Base-by-base conservation (phyloP, 345 rosid species). In the Eucalyptus shirleyi region DNA sequence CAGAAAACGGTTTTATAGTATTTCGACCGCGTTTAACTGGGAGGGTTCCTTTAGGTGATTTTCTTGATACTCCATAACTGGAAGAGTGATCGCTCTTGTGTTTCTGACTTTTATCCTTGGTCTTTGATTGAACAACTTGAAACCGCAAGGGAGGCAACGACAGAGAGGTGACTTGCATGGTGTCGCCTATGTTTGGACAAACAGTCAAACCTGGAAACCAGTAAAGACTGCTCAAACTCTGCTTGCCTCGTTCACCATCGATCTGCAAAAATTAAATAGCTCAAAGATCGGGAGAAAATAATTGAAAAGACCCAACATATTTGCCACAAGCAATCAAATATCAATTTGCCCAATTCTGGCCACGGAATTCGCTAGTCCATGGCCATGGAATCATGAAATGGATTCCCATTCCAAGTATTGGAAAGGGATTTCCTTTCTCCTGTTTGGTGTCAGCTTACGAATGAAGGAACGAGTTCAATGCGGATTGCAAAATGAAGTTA, bases 1-100 rank as follows among this genome's bases (percentile, higher is more conserved):
- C 95, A 21, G 47, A 32, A 90, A 96, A 95, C 50, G 94, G 91
- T 77, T 90, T 92, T 12, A 45, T 56, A 34, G 69, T 88, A 89
- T 91, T 21, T 56, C 53, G 44, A 32, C 72, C 13, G 47, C 42
- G 67, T 56, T 86, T n/a, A 9, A 21, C 91, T 87, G 77, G 92
- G 50, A 88, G 86, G 89, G n/a, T 56, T 18, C 67, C 42, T 45
- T 51, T 80, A 12, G 45, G 50, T 83, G 86, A 23, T 85, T 89
- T 89, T 53, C 62, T 47, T 6, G 60, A 23, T 28, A 30, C 53
- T 59, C 80, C 50, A n/a, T 50, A 14, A 45, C 24, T 56, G 72
- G 87, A 83, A 60, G 86, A n/a, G 37, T 56, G 80, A 5, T 56
- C 45, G n/a, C 85, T 77, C 85, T 40, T 40, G 85, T 3, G 30